A percentile compares a stretch with the other conserved stretches of the same genome.
Evolutionary conservation across 306 rosid genomes (phyloP).

Genomic region (Aeschynomene evenia): DNA sequence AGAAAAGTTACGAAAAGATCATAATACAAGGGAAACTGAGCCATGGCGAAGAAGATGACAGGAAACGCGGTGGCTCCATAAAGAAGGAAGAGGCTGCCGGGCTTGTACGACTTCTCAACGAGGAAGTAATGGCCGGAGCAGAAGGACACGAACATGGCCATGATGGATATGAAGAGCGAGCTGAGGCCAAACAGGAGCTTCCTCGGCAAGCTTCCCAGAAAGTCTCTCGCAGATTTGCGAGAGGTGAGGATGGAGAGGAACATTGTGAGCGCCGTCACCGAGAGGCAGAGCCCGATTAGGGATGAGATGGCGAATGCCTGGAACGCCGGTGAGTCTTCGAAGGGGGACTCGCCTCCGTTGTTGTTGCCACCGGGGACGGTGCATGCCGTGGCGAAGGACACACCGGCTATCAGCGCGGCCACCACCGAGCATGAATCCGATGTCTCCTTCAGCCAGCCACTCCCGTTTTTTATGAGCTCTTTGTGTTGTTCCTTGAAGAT

Average conservation of each 20-base stretch:
- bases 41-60: conserved; percentile 36
- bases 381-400: conserved; percentile 39
- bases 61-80: conserved; percentile 43
- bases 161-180: conserved; percentile 47
- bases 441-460: conserved; percentile 34
- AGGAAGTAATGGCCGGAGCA: conserved; percentile 47
- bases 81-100: conserved; percentile 25
- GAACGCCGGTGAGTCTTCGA: conserved; percentile 35
- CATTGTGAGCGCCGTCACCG: conserved; percentile 49
- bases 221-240: conserved; percentile 43
- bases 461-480: background rate
- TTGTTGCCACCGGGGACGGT: conserved; percentile 40
- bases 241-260: conserved; percentile 54
- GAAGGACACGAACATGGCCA: conserved; percentile 43
- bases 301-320: conserved; percentile 39
- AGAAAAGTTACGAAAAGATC: conserved; percentile 43
- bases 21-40: conserved; percentile 50
- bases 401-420: conserved; percentile 33
- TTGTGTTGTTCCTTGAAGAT: background rate
- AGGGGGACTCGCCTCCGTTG: conserved; percentile 32
- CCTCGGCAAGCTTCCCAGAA: conserved; percentile 32
- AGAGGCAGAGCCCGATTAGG: conserved; percentile 46
- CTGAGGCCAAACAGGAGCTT: conserved; percentile 43
- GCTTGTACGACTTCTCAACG: conserved; percentile 24
- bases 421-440: conserved; percentile 41